Conservation (phyloP, 176 grass and related monocot genomes). For the Carex cristatella region DNA sequence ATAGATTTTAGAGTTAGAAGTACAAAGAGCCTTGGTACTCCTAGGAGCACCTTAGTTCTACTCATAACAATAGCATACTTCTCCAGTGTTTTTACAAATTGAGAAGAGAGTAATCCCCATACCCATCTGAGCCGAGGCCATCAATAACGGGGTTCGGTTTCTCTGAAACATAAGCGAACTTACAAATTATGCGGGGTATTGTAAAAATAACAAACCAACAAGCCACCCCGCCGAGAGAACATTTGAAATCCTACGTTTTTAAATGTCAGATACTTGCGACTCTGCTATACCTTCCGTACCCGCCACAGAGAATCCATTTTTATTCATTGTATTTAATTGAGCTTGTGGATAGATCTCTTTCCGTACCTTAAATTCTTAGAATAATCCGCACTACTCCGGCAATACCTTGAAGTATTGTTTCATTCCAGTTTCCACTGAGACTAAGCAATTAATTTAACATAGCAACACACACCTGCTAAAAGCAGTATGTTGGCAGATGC, state of each 20-base stretch:
- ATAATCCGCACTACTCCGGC: conserved; percentile 18
- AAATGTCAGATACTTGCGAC: not conserved
- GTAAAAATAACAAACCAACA: not conserved
- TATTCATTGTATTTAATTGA: not conserved
- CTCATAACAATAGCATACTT: not conserved
- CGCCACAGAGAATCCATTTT: not conserved
- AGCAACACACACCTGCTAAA: conserved; percentile 10
- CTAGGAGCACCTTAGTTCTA: too few relatives aligned
- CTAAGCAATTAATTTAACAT: not conserved
- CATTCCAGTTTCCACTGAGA: conserved; percentile 10
- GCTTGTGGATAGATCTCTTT: conserved; percentile 14
- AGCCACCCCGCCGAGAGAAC: not conserved
- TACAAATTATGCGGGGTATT: not conserved
- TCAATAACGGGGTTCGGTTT: not conserved
- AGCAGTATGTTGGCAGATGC: not conserved
- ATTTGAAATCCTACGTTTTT: not conserved
- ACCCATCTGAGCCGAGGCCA: too few relatives aligned
- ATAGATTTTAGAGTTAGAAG: too few relatives aligned
- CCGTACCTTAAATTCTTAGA: conserved; percentile 17
- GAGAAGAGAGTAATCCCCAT: not conserved
- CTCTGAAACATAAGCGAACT: not conserved
- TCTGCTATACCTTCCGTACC: not conserved
- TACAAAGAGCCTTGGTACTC: too few relatives aligned
- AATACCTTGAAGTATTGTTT: not conserved
- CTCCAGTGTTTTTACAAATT: not conserved